Conservation (phyloP, 192 early-diverging fungal genomes). For the Coemansia sp. region DNA sequence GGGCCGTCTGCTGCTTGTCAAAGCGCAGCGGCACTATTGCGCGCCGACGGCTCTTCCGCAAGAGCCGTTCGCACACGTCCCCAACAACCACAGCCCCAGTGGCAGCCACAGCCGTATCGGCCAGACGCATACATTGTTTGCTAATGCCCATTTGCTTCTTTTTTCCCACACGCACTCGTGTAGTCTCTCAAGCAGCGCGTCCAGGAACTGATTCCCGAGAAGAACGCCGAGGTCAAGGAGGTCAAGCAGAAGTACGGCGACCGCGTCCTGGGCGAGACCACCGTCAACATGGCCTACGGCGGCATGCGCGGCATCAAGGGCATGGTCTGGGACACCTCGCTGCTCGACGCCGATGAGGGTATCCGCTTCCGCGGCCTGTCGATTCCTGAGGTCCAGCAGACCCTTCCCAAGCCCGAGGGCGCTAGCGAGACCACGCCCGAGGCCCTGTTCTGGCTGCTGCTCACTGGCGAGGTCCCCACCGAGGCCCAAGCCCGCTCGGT, state of each 20-base stretch:
- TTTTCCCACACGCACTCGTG: constrained; percentile 11
- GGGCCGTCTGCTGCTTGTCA: neutral
- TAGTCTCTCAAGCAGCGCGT: constrained; percentile 87
- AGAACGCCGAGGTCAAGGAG: constrained; percentile 93
- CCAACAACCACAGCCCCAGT: too few species aligned
- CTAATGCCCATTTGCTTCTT: neutral
- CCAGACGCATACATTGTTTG: neutral
- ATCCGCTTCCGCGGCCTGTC: constrained; percentile 96
- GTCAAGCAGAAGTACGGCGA: constrained; percentile 88
- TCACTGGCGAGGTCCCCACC: constrained; percentile 97
- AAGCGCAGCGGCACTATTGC: neutral
- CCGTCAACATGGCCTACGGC: constrained; percentile 96
- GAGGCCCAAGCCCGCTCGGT: constrained; percentile 84
- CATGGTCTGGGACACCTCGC: constrained; percentile 97
- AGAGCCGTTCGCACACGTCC: neutral
- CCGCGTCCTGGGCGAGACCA: constrained; percentile 90
- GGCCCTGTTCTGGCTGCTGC: constrained; percentile 96
- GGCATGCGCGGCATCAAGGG: constrained; percentile 99
- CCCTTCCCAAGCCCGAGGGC: constrained; percentile 83
- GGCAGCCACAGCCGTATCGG: neutral
- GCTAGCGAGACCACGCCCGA: constrained; percentile 96
- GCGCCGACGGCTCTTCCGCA: too few species aligned
- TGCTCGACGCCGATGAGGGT: constrained; percentile 96
- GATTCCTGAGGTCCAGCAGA: constrained; percentile 94
- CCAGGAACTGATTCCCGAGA: constrained; percentile 90